These are phyloP conservation scores for Saccharomycopsis javanensis DNA, from an alignment of 805 yeast species.

Conservation along the genomic window DNA sequence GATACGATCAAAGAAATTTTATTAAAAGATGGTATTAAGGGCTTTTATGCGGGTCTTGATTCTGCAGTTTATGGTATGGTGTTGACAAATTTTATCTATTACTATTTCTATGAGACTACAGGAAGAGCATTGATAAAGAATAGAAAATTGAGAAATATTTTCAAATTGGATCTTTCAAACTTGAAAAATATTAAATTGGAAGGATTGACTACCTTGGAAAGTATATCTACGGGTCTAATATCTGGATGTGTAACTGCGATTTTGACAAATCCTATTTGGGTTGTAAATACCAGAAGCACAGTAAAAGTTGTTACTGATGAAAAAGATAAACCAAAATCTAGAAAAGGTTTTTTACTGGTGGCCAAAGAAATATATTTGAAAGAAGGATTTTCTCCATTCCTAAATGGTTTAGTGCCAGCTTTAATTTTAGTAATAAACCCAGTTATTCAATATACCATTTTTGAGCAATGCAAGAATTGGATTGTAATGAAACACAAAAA, in stretches of 20 bases:
- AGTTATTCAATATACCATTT: conserved; percentile 82
- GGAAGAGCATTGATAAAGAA: conserved; percentile 33
- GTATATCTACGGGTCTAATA: conserved; percentile 68
- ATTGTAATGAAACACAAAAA: conserved; percentile 41
- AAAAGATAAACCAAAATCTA: conserved; percentile 20
- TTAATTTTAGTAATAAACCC: conserved; percentile 80
- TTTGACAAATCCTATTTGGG: conserved; percentile 88
- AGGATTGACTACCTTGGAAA: conserved; percentile 52
- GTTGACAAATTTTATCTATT: conserved; percentile 78
- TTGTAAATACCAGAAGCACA: conserved; percentile 84
- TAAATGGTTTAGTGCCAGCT: conserved; percentile 85
- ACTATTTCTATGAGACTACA: conserved; percentile 79
- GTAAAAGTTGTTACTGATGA: conserved; percentile 30
- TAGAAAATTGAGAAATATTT: conserved; percentile 24
- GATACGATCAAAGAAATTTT: conserved; percentile 37
- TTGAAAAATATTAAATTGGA: conserved; percentile 6
- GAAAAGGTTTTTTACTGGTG: conserved; percentile 43
- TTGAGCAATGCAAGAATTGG: conserved; percentile 71
- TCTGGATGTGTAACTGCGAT: conserved; percentile 83
- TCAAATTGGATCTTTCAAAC: conserved; percentile 19
- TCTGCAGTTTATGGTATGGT: conserved; percentile 82
- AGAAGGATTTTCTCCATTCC: conserved; percentile 65
- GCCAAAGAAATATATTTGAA: conserved; percentile 52
- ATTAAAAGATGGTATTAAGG: conserved; percentile 50
- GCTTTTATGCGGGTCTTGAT: conserved; percentile 78